Evolutionary conservation across 1,284 basidiomycete genomes (phyloP).

Genomic region (Trametes hirsuta): DNA sequence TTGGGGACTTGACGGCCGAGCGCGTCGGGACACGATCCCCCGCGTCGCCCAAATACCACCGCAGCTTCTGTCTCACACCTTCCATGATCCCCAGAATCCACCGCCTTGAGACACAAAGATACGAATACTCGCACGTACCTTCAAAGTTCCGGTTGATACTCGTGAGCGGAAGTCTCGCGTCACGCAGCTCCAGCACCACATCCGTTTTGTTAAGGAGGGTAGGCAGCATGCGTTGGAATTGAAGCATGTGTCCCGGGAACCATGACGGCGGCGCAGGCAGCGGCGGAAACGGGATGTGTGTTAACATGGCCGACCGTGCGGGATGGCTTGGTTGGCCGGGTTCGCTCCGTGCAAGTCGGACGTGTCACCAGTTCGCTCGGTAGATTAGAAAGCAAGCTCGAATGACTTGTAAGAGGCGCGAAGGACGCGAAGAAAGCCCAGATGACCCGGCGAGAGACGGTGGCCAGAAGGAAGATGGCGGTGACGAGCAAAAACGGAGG

Average conservation of each 20-base stretch:
- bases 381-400: background rate
- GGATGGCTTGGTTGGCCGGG: background rate
- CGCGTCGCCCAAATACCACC: too few relatives aligned
- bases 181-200: slow-evolving; percentile 93
- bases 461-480: background rate
- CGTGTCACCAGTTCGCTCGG: background rate
- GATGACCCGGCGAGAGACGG: background rate
- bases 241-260: slow-evolving; percentile 97
- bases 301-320: slow-evolving; percentile 36
- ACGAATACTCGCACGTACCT: slow-evolving; percentile 43
- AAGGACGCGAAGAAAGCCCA: background rate
- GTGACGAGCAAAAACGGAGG: slow-evolving; percentile 2
- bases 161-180: slow-evolving; percentile 91
- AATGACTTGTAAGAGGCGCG: background rate
- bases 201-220: slow-evolving; percentile 80
- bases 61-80: too few relatives aligned
- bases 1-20: too few relatives aligned
- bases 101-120: background rate
- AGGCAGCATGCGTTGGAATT: slow-evolving; percentile 81
- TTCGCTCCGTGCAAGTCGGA: background rate
- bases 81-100: background rate
- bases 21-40: too few relatives aligned
- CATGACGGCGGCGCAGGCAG: slow-evolving; percentile 87
- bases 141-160: slow-evolving; percentile 92
- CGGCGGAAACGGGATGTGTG: slow-evolving; percentile 53